Base-by-base conservation (phyloP, 106 monocot genomes). In the Apostasia ramifera region DNA sequence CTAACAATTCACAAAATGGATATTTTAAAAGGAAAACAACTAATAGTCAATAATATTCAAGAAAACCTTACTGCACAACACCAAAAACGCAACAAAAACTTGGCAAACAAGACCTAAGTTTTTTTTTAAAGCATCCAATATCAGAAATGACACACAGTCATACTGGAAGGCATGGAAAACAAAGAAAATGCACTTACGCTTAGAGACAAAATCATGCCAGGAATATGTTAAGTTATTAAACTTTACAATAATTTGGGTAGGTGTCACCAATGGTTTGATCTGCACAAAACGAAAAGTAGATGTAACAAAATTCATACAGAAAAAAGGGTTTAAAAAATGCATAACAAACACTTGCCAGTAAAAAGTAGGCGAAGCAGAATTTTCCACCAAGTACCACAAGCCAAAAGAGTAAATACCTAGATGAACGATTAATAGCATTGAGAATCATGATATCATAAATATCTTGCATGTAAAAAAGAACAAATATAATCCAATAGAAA, bases 311-410 rank as follows among this genome's bases (percentile, higher is more conserved):
- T n/a, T 3, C 40, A 47, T 3, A 2, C 48, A 48, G 8, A 37
- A 47, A 4, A 37, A 5, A 65, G 8, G 2, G 26, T 26, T 26
- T 26, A 26, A 47, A 2, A 65, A 13, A 1, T 52, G 3, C 59
- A 53, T 50, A 41, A 48, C n/a, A 68, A n/a, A 26, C 7, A 69
- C 73, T 82, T 82, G 55, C 95, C 91, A 86, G 88, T 3, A 95
- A 80, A 78, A 88, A 95, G 86, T 91, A 95, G 2, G 95, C 85
- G 66, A 91, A 95, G 50, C 86, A 73, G 73, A 95, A 95, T 69
- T 95, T 95, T 65, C 74, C 82, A 50, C 83, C 86, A 63, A 95
- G 84, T 40, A 95, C 77, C 42, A 84, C 74, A 40, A 95, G 73
- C 95, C 95, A 95, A 69, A 86, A 95, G 10, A 81, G 47, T 50